phyloP scores from a whole-genome alignment of 202 grass and related monocot species.

The Cymbopogon flexuosus region DNA sequence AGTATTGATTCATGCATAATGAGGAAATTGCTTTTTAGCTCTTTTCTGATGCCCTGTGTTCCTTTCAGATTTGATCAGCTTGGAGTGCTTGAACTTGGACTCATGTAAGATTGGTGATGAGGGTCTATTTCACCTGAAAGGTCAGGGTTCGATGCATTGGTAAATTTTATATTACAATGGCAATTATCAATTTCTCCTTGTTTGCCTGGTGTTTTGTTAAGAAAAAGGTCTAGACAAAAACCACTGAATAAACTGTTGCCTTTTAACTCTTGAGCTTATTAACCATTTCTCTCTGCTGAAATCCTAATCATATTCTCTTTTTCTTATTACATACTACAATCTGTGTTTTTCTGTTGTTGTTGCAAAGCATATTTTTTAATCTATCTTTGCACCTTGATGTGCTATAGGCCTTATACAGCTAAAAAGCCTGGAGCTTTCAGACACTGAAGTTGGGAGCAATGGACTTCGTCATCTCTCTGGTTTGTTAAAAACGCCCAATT shows the following conservation, averaged over 20 bases:
- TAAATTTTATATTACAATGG: not conserved
- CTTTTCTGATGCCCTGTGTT: conserved; percentile 20
- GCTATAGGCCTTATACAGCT: conserved; percentile 57
- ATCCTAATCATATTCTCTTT: not conserved
- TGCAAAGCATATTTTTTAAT: conserved; percentile 12
- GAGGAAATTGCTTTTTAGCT: not conserved
- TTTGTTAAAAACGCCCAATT: conserved; percentile 39
- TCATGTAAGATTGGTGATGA: conserved; percentile 83
- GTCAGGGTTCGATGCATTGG: conserved; percentile 29
- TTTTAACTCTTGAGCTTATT: not conserved
- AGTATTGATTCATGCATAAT: not conserved
- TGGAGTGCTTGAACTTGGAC: conserved; percentile 95
- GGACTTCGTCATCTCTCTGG: conserved; percentile 78
- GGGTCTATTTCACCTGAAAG: conserved; percentile 72
- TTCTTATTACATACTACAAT: not conserved
- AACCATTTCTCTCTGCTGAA: not conserved
- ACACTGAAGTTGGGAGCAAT: conserved; percentile 76
- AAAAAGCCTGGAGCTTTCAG: conserved; percentile 73
- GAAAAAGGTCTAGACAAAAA: conserved; percentile 14
- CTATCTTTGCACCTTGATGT: conserved; percentile 30
- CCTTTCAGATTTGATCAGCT: conserved; percentile 67
- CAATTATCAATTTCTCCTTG: not conserved
- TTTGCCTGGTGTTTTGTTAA: not conserved
- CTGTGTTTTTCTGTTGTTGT: not conserved
- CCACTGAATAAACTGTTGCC: not conserved